phyloP scores from a whole-genome alignment of 2,329 filamentous ascomycete species.

The Cryphonectria nitschkei region DNA sequence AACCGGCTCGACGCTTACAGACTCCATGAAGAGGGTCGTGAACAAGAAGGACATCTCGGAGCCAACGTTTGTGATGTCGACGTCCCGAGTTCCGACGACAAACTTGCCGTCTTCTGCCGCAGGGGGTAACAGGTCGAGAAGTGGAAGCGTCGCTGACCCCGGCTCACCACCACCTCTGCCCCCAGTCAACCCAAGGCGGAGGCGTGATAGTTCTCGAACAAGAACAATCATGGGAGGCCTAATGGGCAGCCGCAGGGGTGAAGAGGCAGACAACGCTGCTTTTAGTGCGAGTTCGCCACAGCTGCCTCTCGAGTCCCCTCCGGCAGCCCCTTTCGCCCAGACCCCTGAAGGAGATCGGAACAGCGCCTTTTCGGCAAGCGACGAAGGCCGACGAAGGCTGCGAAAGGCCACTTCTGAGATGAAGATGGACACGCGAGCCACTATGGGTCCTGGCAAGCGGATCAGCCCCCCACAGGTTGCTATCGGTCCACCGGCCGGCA shows the following conservation, averaged over 20 bases:
- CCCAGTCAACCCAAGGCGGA: conserved; percentile 61
- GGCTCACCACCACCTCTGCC: conserved; percentile 53
- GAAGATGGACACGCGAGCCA: conserved; percentile 31
- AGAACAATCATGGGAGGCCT: conserved; percentile 47
- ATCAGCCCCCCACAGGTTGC: conserved; percentile 37
- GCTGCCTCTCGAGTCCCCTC: conserved; percentile 34
- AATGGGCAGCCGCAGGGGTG: conserved; percentile 39
- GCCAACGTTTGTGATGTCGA: conserved; percentile 51
- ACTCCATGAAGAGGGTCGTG: conserved; percentile 47
- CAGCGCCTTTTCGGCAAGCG: conserved; percentile 37
- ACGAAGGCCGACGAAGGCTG: conserved; percentile 47
- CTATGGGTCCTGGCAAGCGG: conserved; percentile 32
- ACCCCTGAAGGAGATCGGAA: conserved; percentile 32
- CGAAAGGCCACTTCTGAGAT: conserved; percentile 50
- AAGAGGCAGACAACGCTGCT: conserved; percentile 37
- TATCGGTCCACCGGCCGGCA: conserved; percentile 40
- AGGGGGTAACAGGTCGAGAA: conserved; percentile 38
- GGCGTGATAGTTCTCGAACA: conserved; percentile 41
- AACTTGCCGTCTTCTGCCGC: conserved; percentile 40
- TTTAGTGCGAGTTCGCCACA: conserved; percentile 39
- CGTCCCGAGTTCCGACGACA: conserved; percentile 49
- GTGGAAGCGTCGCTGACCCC: conserved; percentile 40
- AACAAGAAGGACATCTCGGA: conserved; percentile 56
- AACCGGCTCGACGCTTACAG: conserved; percentile 40
- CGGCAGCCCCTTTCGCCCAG: conserved; percentile 21